These are phyloP conservation scores for Blastocystis sp. DNA, from an alignment of 352 stramenopile genomes.

Conservation along the genomic window DNA sequence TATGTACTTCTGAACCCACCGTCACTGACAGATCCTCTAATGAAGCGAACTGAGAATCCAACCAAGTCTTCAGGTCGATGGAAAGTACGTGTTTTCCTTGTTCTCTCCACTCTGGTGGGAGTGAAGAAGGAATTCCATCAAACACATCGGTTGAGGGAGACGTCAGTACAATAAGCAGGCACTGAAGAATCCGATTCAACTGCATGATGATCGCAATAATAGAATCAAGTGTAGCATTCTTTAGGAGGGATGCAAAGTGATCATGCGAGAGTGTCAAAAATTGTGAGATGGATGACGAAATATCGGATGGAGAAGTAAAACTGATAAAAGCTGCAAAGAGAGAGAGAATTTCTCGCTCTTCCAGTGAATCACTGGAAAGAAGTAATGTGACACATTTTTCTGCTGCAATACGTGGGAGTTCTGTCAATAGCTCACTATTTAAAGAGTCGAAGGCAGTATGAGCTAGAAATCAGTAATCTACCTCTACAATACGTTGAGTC, in stretches of 20 bases:
- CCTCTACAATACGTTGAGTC: background rate
- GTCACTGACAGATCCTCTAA: background rate
- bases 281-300: too few species aligned
- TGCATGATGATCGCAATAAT: background rate
- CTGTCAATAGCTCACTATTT: background rate
- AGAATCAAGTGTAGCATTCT: background rate
- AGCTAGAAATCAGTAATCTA: background rate
- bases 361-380: background rate
- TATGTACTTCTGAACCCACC: background rate
- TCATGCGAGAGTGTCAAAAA: background rate
- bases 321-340: slow-evolving; percentile 11
- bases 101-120: background rate
- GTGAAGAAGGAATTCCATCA: background rate
- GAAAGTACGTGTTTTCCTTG: background rate
- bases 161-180: too few species aligned
- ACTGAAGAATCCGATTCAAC: too few species aligned
- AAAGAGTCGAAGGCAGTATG: background rate
- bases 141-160: too few species aligned
- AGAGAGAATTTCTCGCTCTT: background rate
- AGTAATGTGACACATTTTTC: slow-evolving; percentile 12
- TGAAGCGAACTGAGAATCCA: background rate
- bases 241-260: background rate
- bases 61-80: background rate
- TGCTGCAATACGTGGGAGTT: background rate
- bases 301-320: too few species aligned